Percentiles rank a stretch among this genome's conserved stretches.
phyloP scores from a whole-genome alignment of 331 rosid genomes.

The Erythrophleum ivorense region DNA sequence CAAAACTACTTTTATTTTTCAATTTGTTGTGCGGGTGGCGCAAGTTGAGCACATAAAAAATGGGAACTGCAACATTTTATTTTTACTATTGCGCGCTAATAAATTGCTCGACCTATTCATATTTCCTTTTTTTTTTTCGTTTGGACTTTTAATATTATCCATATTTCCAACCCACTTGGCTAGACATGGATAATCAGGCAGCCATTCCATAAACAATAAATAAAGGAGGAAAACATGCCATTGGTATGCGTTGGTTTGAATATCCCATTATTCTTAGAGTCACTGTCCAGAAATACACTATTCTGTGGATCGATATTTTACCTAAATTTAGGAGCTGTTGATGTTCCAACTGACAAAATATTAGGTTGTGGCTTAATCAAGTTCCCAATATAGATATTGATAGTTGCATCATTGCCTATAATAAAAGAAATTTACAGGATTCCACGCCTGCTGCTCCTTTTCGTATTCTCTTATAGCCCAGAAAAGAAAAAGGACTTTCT shows the following conservation, averaged over 20 bases:
- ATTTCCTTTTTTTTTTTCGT: neutral
- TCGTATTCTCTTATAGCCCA: neutral
- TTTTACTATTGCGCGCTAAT: neutral
- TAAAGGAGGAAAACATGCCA: neutral
- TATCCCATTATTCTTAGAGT: neutral
- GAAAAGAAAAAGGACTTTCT: neutral
- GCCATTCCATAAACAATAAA: neutral
- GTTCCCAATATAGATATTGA: neutral
- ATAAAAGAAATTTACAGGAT: neutral
- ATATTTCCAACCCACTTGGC: neutral
- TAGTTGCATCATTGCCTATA: neutral
- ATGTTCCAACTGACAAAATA: slow-evolving; percentile 22
- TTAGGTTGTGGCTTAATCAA: slow-evolving; percentile 32
- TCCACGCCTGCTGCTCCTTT: neutral
- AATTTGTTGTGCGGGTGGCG: no score
- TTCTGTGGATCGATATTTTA: slow-evolving; percentile 3
- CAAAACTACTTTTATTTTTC: no score
- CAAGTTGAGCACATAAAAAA: no score
- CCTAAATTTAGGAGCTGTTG: slow-evolving; percentile 19
- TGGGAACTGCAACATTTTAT: neutral
- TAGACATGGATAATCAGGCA: no score
- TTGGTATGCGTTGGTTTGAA: neutral
- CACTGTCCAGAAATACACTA: neutral
- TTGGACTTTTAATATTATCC: neutral
- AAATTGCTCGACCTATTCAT: neutral